phyloP scores from a whole-genome alignment of 176 grass and related monocot species.

The Pontederia crassipes region DNA sequence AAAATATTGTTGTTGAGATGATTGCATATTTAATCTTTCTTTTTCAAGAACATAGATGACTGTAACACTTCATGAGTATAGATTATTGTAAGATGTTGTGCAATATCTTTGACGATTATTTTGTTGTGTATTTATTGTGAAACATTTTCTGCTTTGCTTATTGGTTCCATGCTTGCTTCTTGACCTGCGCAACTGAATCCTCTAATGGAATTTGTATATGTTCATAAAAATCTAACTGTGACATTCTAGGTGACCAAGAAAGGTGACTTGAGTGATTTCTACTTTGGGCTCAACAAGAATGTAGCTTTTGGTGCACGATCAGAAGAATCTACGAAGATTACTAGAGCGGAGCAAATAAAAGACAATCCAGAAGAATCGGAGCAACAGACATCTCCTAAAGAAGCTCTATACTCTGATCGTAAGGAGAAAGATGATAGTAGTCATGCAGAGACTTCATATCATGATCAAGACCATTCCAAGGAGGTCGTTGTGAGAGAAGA shows the following conservation, averaged over 20 bases:
- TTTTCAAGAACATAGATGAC: no score
- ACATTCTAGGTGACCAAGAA: conserved; percentile 80
- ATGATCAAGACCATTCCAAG: conserved; percentile 14
- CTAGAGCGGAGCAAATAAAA: conserved; percentile 23
- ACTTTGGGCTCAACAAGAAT: conserved; percentile 78
- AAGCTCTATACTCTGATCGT: conserved; percentile 13
- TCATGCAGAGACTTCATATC: conserved; percentile 25
- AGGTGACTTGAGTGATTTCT: conserved; percentile 90
- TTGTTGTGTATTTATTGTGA: no score
- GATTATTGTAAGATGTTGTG: no score
- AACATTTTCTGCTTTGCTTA: no score
- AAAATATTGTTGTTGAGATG: no score
- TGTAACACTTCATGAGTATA: no score
- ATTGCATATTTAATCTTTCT: no score
- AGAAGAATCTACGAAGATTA: conserved; percentile 19
- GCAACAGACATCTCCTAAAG: conserved; percentile 28
- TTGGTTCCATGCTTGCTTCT: no score
- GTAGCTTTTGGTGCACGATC: conserved; percentile 65
- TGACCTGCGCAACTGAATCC: no score
- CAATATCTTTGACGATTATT: no score
- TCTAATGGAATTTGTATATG: no score
- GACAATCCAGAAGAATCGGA: conserved; percentile 27
- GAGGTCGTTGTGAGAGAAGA: conserved; percentile 22
- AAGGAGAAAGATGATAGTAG: conserved; percentile 32
- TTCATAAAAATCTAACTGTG: not conserved